A percentile compares a stretch with the other conserved stretches of the same genome.
Conservation (phyloP, 1,284 basidiomycete species). For the Xerocomus nothofagi region DNA sequence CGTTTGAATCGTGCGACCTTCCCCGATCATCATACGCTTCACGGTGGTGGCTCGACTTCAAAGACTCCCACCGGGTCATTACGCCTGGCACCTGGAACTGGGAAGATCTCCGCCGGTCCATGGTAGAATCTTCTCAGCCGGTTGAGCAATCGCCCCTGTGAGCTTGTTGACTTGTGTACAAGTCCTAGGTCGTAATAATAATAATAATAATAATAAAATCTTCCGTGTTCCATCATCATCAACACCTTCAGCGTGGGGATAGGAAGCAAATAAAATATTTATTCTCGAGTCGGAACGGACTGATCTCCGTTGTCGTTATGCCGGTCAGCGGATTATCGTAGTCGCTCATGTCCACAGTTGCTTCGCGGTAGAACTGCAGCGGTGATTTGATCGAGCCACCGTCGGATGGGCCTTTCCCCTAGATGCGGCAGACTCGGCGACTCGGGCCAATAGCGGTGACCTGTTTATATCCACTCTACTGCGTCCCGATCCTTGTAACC, state of each 20-base stretch:
- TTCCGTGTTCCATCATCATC: background rate
- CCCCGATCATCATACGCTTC: background rate
- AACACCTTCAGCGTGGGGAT: background rate
- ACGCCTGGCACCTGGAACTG: background rate
- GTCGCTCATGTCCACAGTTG: slow-evolving; percentile 13
- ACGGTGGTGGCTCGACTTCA: background rate
- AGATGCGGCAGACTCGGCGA: slow-evolving; percentile 8
- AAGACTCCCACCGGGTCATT: background rate
- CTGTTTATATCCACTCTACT: background rate
- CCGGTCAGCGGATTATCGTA: background rate
- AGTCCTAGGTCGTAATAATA: slow-evolving; percentile 1
- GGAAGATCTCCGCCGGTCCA: slow-evolving; percentile 5
- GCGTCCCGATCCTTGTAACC: background rate
- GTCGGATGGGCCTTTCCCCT: background rate
- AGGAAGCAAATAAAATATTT: background rate
- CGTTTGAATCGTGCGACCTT: background rate
- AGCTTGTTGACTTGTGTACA: slow-evolving; percentile 7
- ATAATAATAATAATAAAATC: background rate
- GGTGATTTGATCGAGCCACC: background rate
- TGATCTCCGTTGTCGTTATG: slow-evolving; percentile 14
- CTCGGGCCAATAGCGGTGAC: slow-evolving; percentile 1
- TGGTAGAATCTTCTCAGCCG: background rate
- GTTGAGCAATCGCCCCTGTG: slow-evolving; percentile 5
- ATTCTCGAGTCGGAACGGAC: slow-evolving; percentile 3
- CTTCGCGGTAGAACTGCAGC: slow-evolving; percentile 31